Evolutionary conservation across 2,329 filamentous ascomycete genomes (phyloP), one percentile per base, ranked within the genome.

Genomic region (Onygenales sp.): DNA sequence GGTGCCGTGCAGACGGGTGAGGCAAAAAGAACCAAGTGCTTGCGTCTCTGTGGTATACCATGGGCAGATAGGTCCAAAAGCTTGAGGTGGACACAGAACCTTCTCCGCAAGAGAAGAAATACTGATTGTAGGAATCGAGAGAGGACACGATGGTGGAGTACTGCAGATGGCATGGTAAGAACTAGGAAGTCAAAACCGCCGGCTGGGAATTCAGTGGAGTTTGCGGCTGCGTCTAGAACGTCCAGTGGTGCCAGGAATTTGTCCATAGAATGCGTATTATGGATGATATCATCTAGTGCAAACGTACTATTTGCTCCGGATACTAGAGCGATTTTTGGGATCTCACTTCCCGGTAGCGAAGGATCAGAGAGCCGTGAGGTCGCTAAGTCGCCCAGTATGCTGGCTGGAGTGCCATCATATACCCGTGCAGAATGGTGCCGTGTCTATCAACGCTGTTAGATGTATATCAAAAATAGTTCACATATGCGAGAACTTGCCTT

Each of bases 251-350:
- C 33, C 5, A 38, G 33, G 47, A 59, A 57, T 35, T 55, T 27
- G 4, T 47, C 32, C 36, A 54, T 14, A 2, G 52, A 39, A n/a
- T 43, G 52, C 41, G 50, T 43, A 10, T 43, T 10, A 8, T 14
- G 3, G 17, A 56, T 55, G 11, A 31, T n/a, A 4, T 41, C 17
- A 21, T 47, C 43, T 10, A 58, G 17, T 32, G 36, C 39, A 49
- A 59, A 59, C n/a, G 38, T 14, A 21, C 7, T 7, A 38, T 52
- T 35, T 21, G 50, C 44, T 9, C 43, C 39, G 10, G 58, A 48
- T n/a, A 59, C n/a, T 7, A 60, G 10, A 5, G 47, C 55, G 11
- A 57, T 42, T 32, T 55, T 54, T 14, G 57, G 49, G 7, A 21
- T 35, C 21, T 5, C 21, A 5, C 21, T 27, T 27, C 21, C 21